phyloP scores from a whole-genome alignment of 148 eudicot species.

The Amaranthus cruentus region DNA sequence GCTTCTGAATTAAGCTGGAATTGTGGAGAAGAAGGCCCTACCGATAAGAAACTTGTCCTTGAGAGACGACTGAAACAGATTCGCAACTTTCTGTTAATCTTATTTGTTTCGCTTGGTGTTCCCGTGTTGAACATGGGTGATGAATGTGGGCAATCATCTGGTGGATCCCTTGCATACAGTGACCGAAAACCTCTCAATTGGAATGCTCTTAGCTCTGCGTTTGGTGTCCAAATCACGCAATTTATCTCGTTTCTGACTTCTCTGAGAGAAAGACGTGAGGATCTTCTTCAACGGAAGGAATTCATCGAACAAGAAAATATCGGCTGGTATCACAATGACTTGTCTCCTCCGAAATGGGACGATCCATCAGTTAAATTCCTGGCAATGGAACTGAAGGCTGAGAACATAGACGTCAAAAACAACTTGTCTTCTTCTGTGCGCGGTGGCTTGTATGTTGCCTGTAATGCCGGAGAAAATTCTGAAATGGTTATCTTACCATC shows the following conservation, averaged over 20 bases:
- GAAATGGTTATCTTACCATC: constrained; percentile 55
- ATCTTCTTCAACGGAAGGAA: constrained; percentile 63
- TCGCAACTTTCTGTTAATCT: constrained; percentile 68
- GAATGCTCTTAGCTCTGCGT: constrained; percentile 61
- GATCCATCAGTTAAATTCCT: constrained; percentile 65
- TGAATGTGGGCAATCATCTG: constrained; percentile 85
- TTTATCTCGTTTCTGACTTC: constrained; percentile 70
- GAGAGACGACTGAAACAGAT: constrained; percentile 82
- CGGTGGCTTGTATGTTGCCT: constrained; percentile 67
- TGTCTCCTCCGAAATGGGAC: constrained; percentile 72
- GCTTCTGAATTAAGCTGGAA: constrained; percentile 85
- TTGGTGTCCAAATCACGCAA: constrained; percentile 59
- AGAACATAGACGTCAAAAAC: constrained; percentile 18
- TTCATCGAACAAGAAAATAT: constrained; percentile 67
- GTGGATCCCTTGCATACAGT: constrained; percentile 48
- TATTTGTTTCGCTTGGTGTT: constrained; percentile 79
- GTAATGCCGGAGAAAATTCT: constrained; percentile 44
- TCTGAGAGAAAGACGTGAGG: constrained; percentile 54
- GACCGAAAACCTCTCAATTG: constrained; percentile 68
- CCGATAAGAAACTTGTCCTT: constrained; percentile 54
- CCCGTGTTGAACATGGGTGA: constrained; percentile 98
- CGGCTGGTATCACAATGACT: constrained; percentile 54
- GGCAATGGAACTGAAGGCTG: constrained; percentile 71
- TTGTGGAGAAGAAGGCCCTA: constrained; percentile 95
- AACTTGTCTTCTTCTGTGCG: constrained; percentile 8